phyloP scores from a whole-genome alignment of 495 filamentous ascomycete genomes.

The Daldinia bambusicola region DNA sequence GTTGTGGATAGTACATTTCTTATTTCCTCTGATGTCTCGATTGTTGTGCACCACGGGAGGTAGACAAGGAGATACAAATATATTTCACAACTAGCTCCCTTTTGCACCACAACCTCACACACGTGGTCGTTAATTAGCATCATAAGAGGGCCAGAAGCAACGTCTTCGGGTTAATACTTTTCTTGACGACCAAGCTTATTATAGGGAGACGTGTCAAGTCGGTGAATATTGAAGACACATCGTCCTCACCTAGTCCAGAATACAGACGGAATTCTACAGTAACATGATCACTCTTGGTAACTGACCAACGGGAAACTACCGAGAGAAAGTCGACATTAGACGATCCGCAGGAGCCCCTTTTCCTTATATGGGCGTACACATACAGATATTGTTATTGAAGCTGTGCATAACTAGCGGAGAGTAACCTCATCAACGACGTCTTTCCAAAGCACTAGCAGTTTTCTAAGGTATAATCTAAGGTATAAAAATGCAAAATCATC shows the following conservation, averaged over 20 bases:
- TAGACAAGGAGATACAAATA: constrained; percentile 35
- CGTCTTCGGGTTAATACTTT: constrained; percentile 8
- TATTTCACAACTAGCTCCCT: constrained; percentile 17
- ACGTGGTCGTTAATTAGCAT: constrained; percentile 7
- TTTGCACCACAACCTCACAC: constrained; percentile 1
- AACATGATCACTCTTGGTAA: constrained; percentile 12
- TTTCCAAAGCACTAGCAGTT: not conserved
- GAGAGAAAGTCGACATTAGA: constrained; percentile 18
- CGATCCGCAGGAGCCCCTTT: constrained; percentile 6
- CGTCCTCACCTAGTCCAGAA: constrained; percentile 17
- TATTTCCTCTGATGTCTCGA: constrained; percentile 11
- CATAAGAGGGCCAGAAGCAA: constrained; percentile 8
- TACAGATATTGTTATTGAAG: not conserved
- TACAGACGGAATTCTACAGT: constrained; percentile 14
- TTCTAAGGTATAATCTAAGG: not conserved
- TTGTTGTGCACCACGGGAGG: constrained; percentile 13
- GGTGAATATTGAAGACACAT: constrained; percentile 35
- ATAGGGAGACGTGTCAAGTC: constrained; percentile 3
- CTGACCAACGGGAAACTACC: constrained; percentile 30
- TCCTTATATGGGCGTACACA: not conserved
- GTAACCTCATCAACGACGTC: not conserved
- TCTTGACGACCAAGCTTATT: not conserved
- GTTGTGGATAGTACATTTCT: not conserved
- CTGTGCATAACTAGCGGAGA: not conserved
- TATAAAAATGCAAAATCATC: constrained; percentile 4